Evolutionary conservation across 768 basidiomycete species (phyloP).

Genomic region (Tricholoma terreum): DNA sequence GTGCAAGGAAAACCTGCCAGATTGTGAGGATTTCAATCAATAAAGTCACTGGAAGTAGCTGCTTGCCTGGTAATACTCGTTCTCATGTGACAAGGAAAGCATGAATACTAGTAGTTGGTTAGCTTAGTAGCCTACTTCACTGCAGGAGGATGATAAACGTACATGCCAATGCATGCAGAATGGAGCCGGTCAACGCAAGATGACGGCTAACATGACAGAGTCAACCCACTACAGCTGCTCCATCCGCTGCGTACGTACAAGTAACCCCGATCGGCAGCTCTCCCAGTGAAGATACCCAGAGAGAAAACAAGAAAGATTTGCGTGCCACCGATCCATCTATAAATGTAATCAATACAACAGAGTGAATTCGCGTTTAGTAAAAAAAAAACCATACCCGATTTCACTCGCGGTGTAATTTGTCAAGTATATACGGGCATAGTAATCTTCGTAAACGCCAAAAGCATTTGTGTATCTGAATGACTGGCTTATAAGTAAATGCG

Average conservation of each 20-base stretch:
- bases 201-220: constrained; percentile 12
- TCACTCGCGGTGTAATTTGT: constrained; percentile 18
- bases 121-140: not conserved
- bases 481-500: not conserved
- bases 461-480: constrained; percentile 21
- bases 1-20: constrained; percentile 42
- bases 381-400: constrained; percentile 18
- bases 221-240: not conserved
- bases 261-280: constrained; percentile 50
- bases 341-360: not conserved
- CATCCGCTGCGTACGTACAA: constrained; percentile 31
- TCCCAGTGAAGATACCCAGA: constrained; percentile 45
- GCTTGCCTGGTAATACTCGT: constrained; percentile 35
- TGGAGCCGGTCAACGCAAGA: constrained; percentile 19
- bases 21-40: not conserved
- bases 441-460: constrained; percentile 27
- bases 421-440: constrained; percentile 23
- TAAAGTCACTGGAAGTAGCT: not conserved
- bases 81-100: constrained; percentile 32
- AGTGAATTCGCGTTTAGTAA: not conserved
- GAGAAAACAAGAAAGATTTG: constrained; percentile 51
- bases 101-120: constrained; percentile 26
- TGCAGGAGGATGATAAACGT: constrained; percentile 1
- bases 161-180: constrained; percentile 30
- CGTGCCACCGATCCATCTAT: constrained; percentile 46